phyloP scores from a whole-genome alignment of 371 early-diverging fungal species.

The Mortierella sp. region DNA sequence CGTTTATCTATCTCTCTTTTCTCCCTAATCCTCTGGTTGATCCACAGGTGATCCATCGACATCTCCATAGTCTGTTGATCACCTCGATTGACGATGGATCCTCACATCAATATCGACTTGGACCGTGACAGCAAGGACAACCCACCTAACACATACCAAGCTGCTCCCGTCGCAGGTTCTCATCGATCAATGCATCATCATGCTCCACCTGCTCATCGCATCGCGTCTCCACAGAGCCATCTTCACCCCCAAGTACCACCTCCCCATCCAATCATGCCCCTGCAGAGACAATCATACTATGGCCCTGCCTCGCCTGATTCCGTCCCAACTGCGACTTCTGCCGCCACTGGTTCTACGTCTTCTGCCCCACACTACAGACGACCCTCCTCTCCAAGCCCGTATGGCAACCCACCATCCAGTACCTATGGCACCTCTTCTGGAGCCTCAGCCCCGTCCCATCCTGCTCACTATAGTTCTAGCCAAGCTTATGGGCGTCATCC shows the following conservation, averaged over 20 bases:
- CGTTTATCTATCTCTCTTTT: neutral
- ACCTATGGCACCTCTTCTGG: conserved; percentile 17
- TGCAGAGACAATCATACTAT: conserved; percentile 16
- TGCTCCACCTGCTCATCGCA: conserved; percentile 17
- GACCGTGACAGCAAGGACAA: conserved; percentile 16
- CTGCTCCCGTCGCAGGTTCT: neutral
- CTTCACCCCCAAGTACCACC: conserved; percentile 11
- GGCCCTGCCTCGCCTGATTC: conserved; percentile 22
- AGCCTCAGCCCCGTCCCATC: neutral
- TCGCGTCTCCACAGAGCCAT: conserved; percentile 25
- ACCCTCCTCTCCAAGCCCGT: conserved; percentile 30
- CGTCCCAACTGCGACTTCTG: conserved; percentile 3
- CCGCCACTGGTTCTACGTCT: conserved; percentile 1
- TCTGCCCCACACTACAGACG: conserved; percentile 25
- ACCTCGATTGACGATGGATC: conserved; percentile 17
- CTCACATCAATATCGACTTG: conserved; percentile 23
- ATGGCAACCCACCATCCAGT: conserved; percentile 25
- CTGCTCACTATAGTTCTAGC: conserved; percentile 19
- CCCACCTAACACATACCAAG: conserved; percentile 8
- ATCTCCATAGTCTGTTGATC: neutral
- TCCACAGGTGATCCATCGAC: conserved; percentile 7
- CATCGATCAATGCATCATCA: conserved; percentile 15
- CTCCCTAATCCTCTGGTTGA: neutral
- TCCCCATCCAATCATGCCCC: conserved; percentile 22
- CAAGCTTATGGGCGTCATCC: conserved; percentile 37